These are phyloP conservation scores for Candida sanyiensis DNA, from an alignment of 805 yeast species.

Conservation along the genomic window DNA sequence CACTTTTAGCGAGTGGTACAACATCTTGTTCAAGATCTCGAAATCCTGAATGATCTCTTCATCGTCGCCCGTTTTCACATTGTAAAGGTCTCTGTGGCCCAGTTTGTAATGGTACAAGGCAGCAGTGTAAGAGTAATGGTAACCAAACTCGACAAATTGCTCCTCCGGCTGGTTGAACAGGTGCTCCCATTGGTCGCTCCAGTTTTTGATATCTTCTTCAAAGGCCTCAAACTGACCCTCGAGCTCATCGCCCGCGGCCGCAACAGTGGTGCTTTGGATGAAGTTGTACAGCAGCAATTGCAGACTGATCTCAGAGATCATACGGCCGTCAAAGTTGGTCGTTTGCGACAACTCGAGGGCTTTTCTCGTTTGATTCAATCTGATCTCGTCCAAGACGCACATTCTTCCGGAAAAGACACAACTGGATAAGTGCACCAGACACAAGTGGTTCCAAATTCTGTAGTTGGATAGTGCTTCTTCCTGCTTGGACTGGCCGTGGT, in stretches of 20 bases:
- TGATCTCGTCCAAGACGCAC: constrained; percentile 54
- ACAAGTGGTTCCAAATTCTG: constrained; percentile 67
- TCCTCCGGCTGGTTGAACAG: constrained; percentile 63
- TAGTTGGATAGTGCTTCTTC: constrained; percentile 49
- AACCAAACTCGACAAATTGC: constrained; percentile 69
- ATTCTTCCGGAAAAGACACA: constrained; percentile 61
- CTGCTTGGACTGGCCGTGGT: constrained; percentile 1
- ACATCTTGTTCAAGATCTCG: constrained; percentile 21
- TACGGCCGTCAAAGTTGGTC: constrained; percentile 77
- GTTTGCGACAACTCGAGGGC: constrained; percentile 53
- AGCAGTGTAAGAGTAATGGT: constrained; percentile 53
- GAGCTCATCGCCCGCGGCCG: neutral
- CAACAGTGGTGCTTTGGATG: constrained; percentile 37
- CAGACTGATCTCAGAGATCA: constrained; percentile 69
- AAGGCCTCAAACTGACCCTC: constrained; percentile 30
- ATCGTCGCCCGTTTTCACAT: constrained; percentile 4
- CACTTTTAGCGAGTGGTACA: constrained; percentile 23
- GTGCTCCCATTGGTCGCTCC: constrained; percentile 69
- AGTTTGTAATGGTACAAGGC: constrained; percentile 38
- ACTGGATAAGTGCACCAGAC: constrained; percentile 60
- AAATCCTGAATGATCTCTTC: constrained; percentile 19
- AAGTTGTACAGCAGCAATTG: constrained; percentile 54
- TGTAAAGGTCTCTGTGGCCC: constrained; percentile 11
- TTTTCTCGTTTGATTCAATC: constrained; percentile 53
- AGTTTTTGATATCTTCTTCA: constrained; percentile 43